Evolutionary conservation across 495 filamentous ascomycete species (phyloP), one percentile per base, ranked within the genome.

Genomic region (Cercophora newfieldiana): DNA sequence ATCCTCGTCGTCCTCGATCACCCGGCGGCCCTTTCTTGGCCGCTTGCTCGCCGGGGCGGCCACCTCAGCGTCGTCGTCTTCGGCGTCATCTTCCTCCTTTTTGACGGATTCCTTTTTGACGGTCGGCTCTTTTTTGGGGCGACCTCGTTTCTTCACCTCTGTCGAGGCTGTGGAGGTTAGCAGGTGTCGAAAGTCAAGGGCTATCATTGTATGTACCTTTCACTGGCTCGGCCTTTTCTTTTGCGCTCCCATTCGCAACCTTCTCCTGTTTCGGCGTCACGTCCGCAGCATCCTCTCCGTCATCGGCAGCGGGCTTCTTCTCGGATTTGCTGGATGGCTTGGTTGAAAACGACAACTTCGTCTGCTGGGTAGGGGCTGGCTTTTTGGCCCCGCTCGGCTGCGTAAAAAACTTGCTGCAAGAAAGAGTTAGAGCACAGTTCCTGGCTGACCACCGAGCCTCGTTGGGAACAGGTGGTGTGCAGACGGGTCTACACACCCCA

Each of bases 341-440:
- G 10, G 83, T 82, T 7, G 84, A 83, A 68, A 93, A 92, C 1
- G 88, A 81, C 19, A 93, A 78, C 49, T 87, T 95, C 1, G 91
- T 88, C 77, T 96, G 93, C 75, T 90, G 88, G 29, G 85, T 83
- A 3, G 83, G 83, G 7, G 85, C 82, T 49, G 82, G 84, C 4
- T 80, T 67, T 50, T 83, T 85, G 2, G 79, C 72, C 30, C 84
- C 86, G 70, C 85, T 83, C 3, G 81, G 79, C 58, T 83, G 77
- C 28, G 81, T 82, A 72, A 93, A 92, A 81, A 92, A 93, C 71
- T 89, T 90, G 48, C 90, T 93, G 44, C 92, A 26, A 26, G 55
- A 1, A 10, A 5, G 31, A 50, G 18, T 56, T 47, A 49, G 31
- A 59, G 50, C 16, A 22, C n/a, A 25, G 16, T 47, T 19, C 49